phyloP scores from a whole-genome alignment of 768 basidiomycete genomes.

The Auriscalpium vulgare region DNA sequence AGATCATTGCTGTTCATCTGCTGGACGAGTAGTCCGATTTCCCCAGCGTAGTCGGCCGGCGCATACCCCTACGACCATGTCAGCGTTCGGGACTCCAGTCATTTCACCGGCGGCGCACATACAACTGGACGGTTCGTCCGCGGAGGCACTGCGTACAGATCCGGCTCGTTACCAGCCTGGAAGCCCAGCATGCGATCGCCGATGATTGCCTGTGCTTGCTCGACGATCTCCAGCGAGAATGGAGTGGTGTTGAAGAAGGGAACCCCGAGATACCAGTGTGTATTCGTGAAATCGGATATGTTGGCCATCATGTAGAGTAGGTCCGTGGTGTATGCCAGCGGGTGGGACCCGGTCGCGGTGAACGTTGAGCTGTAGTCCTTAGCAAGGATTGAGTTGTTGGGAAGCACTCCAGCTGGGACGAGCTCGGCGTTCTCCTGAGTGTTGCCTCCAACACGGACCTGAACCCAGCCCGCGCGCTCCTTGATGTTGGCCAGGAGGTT shows the following conservation, averaged over 20 bases:
- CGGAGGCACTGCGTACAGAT: constrained; percentile 43
- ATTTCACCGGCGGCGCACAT: no score
- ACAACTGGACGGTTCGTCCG: constrained; percentile 4
- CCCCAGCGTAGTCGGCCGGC: constrained; percentile 26
- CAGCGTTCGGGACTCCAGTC: no score
- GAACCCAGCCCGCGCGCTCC: constrained; percentile 51
- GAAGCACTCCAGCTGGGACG: constrained; percentile 33
- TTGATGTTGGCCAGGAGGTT: constrained; percentile 72
- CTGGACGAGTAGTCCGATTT: constrained; percentile 12
- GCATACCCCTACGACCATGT: not conserved
- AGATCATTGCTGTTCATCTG: constrained; percentile 2
- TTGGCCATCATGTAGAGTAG: constrained; percentile 59
- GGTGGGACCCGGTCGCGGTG: constrained; percentile 59
- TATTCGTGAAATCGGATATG: constrained; percentile 47
- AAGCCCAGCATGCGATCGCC: constrained; percentile 62
- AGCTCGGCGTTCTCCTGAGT: constrained; percentile 60
- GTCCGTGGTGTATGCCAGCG: constrained; percentile 55
- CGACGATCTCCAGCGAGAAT: constrained; percentile 46
- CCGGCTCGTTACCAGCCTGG: constrained; percentile 74
- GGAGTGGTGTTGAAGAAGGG: constrained; percentile 61
- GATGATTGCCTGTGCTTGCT: constrained; percentile 51
- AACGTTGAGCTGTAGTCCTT: constrained; percentile 32
- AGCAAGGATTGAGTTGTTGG: constrained; percentile 39
- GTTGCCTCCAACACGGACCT: constrained; percentile 74
- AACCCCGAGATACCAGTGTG: constrained; percentile 61